Conservation (phyloP, 1,139 yeast genomes). For the Yamadazyma oceani region DNA sequence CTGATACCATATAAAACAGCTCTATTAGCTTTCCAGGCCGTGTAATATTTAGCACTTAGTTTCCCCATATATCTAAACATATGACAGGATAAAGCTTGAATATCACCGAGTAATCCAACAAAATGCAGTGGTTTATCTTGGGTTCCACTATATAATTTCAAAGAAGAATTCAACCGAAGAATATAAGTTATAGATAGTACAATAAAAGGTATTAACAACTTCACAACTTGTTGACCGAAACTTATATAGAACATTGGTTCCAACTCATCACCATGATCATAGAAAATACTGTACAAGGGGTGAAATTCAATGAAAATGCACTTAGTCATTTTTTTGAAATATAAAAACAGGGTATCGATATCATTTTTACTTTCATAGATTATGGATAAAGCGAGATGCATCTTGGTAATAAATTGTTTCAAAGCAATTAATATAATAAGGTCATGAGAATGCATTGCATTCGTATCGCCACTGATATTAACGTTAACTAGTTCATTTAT, state of each 20-base stretch:
- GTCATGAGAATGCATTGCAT: conserved; percentile 4
- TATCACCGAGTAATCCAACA: conserved; percentile 5
- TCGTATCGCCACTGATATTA: conserved; percentile 6
- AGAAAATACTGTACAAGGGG: conserved; percentile 11
- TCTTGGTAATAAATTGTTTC: conserved; percentile 20
- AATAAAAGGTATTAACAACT: conserved; percentile 13
- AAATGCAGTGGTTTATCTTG: conserved; percentile 13
- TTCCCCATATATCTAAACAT: conserved; percentile 11
- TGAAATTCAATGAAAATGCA: conserved; percentile 21
- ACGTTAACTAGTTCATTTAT: conserved; percentile 7
- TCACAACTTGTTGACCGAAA: conserved; percentile 12
- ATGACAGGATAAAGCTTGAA: conserved; percentile 8
- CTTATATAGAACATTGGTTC: conserved; percentile 14
- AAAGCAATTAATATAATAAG: conserved; percentile 11
- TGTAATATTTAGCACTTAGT: conserved; percentile 9
- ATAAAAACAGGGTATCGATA: conserved; percentile 23
- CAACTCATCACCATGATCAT: conserved; percentile 5
- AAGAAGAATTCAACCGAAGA: conserved; percentile 13
- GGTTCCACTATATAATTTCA: conserved; percentile 10
- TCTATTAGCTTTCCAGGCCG: conserved; percentile 14
- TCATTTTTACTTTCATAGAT: conserved; percentile 24
- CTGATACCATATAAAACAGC: conserved; percentile 7
- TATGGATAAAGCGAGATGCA: conserved; percentile 26
- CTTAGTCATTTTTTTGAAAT: conserved; percentile 23
- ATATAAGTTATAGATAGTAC: conserved; percentile 8